phyloP scores from a whole-genome alignment of 768 basidiomycete species.

The Tricholoma matsutake region DNA sequence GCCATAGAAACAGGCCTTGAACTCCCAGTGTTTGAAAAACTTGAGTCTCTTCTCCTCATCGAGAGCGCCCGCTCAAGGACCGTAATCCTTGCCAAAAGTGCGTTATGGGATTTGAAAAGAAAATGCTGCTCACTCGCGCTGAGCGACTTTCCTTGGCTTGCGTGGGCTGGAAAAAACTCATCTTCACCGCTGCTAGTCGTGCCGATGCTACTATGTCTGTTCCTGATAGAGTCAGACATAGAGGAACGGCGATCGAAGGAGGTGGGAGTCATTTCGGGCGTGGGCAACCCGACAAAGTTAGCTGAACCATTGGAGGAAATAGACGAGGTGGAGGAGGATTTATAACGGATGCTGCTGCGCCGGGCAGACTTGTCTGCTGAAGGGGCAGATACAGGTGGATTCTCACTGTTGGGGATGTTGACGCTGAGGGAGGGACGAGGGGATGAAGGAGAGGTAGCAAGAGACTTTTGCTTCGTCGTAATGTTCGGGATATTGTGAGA shows the following conservation, averaged over 20 bases:
- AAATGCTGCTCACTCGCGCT: slow-evolving; percentile 80
- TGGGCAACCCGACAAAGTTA: slow-evolving; percentile 50
- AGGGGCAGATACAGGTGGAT: slow-evolving; percentile 22
- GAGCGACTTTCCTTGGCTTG: slow-evolving; percentile 48
- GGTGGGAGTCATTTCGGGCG: slow-evolving; percentile 73
- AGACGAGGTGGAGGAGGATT: slow-evolving; percentile 35
- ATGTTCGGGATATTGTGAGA: slow-evolving; percentile 16
- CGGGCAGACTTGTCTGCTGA: slow-evolving; percentile 37
- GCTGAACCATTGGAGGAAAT: slow-evolving; percentile 27
- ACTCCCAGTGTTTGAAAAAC: slow-evolving; percentile 31
- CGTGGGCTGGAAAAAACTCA: slow-evolving; percentile 39
- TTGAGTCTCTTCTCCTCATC: slow-evolving; percentile 35
- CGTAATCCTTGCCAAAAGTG: slow-evolving; percentile 77
- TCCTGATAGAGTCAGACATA: slow-evolving; percentile 25
- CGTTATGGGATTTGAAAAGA: slow-evolving; percentile 80
- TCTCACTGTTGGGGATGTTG: slow-evolving; percentile 27
- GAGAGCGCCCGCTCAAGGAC: slow-evolving; percentile 73
- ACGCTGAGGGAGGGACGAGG: slow-evolving; percentile 39
- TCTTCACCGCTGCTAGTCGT: slow-evolving; percentile 34
- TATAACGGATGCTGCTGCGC: slow-evolving; percentile 78
- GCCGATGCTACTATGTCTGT: slow-evolving; percentile 29
- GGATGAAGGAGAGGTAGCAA: slow-evolving; percentile 24
- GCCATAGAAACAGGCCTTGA: slow-evolving; percentile 52
- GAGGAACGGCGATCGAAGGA: slow-evolving; percentile 43
- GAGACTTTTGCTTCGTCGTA: slow-evolving; percentile 18